Conservation (phyloP, 176 grass and related monocot genomes). For the Lolium perenne region DNA sequence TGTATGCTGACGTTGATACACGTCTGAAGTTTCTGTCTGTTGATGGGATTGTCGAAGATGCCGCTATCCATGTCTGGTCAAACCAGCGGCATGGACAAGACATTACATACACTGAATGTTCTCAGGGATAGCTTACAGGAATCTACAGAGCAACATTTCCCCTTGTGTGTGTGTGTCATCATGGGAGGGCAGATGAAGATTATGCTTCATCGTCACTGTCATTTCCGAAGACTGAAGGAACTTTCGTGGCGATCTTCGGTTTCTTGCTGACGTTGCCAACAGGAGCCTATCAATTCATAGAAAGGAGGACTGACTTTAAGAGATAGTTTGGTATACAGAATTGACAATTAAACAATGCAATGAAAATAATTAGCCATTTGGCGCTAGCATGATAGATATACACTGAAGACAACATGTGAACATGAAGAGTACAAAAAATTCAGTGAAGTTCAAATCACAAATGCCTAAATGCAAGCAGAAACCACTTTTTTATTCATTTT, state of each 20-base stretch:
- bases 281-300: constrained; percentile 46
- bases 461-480: neutral
- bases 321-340: neutral
- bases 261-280: constrained; percentile 66
- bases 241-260: constrained; percentile 62
- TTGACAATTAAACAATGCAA: neutral
- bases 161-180: neutral
- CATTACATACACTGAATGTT: constrained; percentile 14
- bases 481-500: neutral
- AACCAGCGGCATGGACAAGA: neutral
- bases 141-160: neutral
- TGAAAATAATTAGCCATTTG: neutral
- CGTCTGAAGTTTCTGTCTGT: neutral
- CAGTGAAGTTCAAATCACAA: neutral
- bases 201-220: constrained; percentile 77
- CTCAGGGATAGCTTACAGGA: neutral
- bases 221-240: constrained; percentile 79
- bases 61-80: neutral
- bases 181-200: neutral
- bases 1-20: too few relatives aligned
- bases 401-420: neutral
- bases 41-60: neutral
- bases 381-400: neutral
- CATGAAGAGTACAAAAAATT: neutral
- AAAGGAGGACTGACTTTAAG: constrained; percentile 14